Conservation (phyloP, 306 rosid genomes). For the Hylodesmum podocarpum region DNA sequence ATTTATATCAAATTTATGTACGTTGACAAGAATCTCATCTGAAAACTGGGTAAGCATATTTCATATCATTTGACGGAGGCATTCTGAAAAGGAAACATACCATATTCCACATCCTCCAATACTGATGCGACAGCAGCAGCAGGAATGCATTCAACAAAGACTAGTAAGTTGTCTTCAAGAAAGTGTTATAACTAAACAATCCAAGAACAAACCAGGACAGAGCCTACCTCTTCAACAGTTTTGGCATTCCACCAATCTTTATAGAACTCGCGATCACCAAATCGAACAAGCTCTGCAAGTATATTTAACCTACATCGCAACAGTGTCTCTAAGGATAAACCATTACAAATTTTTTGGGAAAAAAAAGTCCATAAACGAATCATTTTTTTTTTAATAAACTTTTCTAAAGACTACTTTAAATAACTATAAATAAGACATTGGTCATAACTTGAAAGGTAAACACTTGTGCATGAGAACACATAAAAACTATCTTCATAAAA, state of each 20-base stretch:
- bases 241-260: constrained; percentile 99
- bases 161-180: constrained; percentile 25
- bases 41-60: neutral
- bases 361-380: neutral
- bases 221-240: constrained; percentile 90
- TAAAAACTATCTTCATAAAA: neutral
- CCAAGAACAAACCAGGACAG: constrained; percentile 23
- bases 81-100: constrained; percentile 53
- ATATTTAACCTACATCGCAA: constrained; percentile 81
- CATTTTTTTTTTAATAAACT: neutral
- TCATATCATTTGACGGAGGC: neutral
- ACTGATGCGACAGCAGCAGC: constrained; percentile 69
- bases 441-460: neutral
- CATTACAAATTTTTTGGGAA: neutral
- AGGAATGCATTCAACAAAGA: constrained; percentile 45
- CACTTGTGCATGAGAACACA: neutral
- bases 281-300: constrained; percentile 87
- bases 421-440: neutral
- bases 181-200: constrained; percentile 5
- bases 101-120: constrained; percentile 99
- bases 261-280: constrained; percentile 97
- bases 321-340: constrained; percentile 33
- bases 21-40: neutral
- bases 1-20: neutral
- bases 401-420: neutral